These are phyloP conservation scores for Bonnemaisonia californica DNA, from an alignment of 31 red algal genomes.

Conservation along the genomic window DNA sequence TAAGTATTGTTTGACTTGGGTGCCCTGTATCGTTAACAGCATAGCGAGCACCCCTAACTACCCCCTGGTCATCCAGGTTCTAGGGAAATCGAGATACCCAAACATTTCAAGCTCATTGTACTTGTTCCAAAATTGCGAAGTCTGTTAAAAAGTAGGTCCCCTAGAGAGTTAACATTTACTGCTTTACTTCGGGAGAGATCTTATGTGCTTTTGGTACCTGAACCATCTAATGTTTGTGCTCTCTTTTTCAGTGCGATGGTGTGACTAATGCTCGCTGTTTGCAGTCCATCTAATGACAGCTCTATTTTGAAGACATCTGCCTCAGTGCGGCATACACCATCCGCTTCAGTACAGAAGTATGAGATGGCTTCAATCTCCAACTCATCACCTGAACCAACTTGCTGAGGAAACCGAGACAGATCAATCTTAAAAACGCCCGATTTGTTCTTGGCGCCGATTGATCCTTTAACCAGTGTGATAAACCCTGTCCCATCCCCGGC, in stretches of 20 bases:
- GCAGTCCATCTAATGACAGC: constrained; percentile 14
- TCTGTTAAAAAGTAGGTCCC: neutral
- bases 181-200: too few relatives aligned
- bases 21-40: too few relatives aligned
- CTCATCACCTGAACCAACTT: neutral
- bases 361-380: constrained; percentile 61
- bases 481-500: neutral
- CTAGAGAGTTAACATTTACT: too few relatives aligned
- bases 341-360: constrained; percentile 71
- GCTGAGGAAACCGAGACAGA: constrained; percentile 12
- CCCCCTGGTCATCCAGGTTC: too few relatives aligned
- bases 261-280: constrained; percentile 16
- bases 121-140: too few relatives aligned
- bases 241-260: constrained; percentile 32
- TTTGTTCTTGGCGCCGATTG: constrained; percentile 25
- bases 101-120: too few relatives aligned
- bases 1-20: too few relatives aligned
- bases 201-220: neutral
- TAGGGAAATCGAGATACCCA: too few relatives aligned
- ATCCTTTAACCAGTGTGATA: constrained; percentile 18
- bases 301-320: constrained; percentile 55
- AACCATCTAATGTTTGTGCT: neutral
- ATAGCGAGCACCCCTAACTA: too few relatives aligned
- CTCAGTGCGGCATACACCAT: constrained; percentile 58
- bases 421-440: constrained; percentile 47